phyloP scores from a whole-genome alignment of 2,329 filamentous ascomycete genomes.

The Ophiocordyceps camponoti-floridani region DNA sequence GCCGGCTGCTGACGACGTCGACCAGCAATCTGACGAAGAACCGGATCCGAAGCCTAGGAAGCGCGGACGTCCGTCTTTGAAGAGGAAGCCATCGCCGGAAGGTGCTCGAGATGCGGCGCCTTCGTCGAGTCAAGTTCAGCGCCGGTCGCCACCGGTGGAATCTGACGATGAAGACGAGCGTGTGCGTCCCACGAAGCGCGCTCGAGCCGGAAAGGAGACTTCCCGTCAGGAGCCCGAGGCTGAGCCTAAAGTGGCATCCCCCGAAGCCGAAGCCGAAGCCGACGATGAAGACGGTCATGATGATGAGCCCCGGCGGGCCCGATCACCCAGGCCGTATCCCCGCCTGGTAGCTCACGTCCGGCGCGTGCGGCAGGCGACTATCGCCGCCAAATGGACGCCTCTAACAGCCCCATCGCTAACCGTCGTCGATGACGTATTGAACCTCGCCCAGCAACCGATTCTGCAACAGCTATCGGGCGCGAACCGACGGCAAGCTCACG shows the following conservation, averaged over 20 bases:
- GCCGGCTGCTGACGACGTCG: not conserved
- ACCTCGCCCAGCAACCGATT: slow-evolving; percentile 42
- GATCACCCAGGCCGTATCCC: slow-evolving; percentile 21
- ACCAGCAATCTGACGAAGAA: not conserved
- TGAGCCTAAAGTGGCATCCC: not conserved
- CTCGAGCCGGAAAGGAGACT: not conserved
- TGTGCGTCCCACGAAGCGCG: not conserved
- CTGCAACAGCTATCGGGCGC: slow-evolving; percentile 35
- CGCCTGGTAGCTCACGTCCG: slow-evolving; percentile 32
- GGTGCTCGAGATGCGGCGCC: not conserved
- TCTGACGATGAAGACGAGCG: not conserved
- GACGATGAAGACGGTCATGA: not conserved
- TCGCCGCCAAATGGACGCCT: slow-evolving; percentile 50
- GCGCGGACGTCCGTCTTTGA: slow-evolving; percentile 8
- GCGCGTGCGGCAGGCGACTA: slow-evolving; percentile 40
- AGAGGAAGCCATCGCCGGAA: not conserved
- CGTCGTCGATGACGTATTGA: slow-evolving; percentile 36
- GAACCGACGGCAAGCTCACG: slow-evolving; percentile 30
- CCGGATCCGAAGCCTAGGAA: slow-evolving; percentile 2
- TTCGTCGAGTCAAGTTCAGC: not conserved
- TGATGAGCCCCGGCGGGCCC: not conserved
- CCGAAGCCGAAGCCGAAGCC: not conserved
- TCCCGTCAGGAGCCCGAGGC: not conserved
- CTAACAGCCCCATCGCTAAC: slow-evolving; percentile 35
- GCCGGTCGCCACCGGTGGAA: not conserved